Percentiles rank a stretch among this genome's conserved stretches.
phyloP scores from a whole-genome alignment of 2,329 filamentous ascomycete species.

The Aspergillus quadrilineatus region DNA sequence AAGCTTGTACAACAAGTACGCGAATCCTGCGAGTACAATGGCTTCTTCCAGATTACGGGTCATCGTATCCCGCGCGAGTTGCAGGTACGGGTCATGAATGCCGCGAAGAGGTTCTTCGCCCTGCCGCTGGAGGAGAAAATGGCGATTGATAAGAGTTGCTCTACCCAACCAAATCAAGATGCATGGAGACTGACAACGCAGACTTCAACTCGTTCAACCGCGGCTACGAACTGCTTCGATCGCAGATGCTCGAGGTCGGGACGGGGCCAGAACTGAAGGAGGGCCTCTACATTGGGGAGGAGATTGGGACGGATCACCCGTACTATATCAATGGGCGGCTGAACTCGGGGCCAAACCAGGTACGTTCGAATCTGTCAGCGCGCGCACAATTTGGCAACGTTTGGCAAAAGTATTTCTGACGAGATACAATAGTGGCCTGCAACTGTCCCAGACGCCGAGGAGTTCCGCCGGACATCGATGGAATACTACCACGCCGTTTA shows the following conservation, averaged over 20 bases:
- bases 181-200: slow-evolving; percentile 13
- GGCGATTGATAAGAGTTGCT: slow-evolving; percentile 32
- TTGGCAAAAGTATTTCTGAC: not conserved
- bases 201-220: slow-evolving; percentile 43
- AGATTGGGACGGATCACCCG: slow-evolving; percentile 40
- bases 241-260: slow-evolving; percentile 45
- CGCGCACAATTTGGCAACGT: not conserved
- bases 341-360: slow-evolving; percentile 42
- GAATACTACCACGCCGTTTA: slow-evolving; percentile 44
- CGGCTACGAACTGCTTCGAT: slow-evolving; percentile 45
- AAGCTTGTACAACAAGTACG: slow-evolving; percentile 28
- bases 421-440: slow-evolving; percentile 31
- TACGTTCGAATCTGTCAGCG: not conserved
- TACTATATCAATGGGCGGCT: slow-evolving; percentile 41
- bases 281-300: slow-evolving; percentile 46
- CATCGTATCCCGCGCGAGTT: slow-evolving; percentile 41
- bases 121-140: slow-evolving; percentile 45
- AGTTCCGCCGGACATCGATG: slow-evolving; percentile 41
- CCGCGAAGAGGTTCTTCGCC: slow-evolving; percentile 43
- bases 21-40: slow-evolving; percentile 32
- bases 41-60: slow-evolving; percentile 49
- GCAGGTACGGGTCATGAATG: slow-evolving; percentile 39
- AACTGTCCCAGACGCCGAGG: slow-evolving; percentile 20
- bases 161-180: not conserved
- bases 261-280: slow-evolving; percentile 47